Evolutionary conservation across 2,329 filamentous ascomycete species (phyloP).

Genomic region (Fusarium heterosporum): DNA sequence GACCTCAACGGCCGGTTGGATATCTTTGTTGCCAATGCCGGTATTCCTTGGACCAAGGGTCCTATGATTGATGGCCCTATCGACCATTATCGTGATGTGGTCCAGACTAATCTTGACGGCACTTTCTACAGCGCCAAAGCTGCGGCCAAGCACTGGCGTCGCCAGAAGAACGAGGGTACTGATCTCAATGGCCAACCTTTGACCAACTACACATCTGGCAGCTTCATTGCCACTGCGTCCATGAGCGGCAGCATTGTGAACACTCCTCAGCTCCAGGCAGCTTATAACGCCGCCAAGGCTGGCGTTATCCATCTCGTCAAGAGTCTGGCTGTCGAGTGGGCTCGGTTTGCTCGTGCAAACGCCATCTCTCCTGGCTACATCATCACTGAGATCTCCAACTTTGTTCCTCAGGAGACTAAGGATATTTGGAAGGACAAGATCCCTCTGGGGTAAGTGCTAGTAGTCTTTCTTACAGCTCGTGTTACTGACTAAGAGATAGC

Average conservation of each 20-base stretch:
- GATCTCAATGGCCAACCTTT: constrained; percentile 36
- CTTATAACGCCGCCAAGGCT: constrained; percentile 69
- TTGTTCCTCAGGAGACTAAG: constrained; percentile 45
- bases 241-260: constrained; percentile 65
- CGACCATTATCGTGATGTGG: constrained; percentile 74
- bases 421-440: constrained; percentile 46
- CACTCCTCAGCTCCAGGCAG: constrained; percentile 64
- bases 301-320: constrained; percentile 68
- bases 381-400: constrained; percentile 46
- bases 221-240: constrained; percentile 64
- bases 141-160: constrained; percentile 74
- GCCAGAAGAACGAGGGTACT: constrained; percentile 74
- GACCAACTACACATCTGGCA: constrained; percentile 52
- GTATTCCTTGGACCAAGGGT: constrained; percentile 77
- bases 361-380: constrained; percentile 58
- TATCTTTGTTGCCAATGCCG: constrained; percentile 81
- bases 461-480: background rate
- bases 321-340: constrained; percentile 66
- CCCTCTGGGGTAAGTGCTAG: constrained; percentile 39
- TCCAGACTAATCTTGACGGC: constrained; percentile 77
- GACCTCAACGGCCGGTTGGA: constrained; percentile 80
- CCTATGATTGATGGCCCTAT: constrained; percentile 72
- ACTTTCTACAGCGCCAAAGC: constrained; percentile 79
- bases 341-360: constrained; percentile 68
- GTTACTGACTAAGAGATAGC: constrained; percentile 31